Evolutionary conservation across 495 filamentous ascomycete genomes (phyloP).

Genomic region (Extremus antarcticus): DNA sequence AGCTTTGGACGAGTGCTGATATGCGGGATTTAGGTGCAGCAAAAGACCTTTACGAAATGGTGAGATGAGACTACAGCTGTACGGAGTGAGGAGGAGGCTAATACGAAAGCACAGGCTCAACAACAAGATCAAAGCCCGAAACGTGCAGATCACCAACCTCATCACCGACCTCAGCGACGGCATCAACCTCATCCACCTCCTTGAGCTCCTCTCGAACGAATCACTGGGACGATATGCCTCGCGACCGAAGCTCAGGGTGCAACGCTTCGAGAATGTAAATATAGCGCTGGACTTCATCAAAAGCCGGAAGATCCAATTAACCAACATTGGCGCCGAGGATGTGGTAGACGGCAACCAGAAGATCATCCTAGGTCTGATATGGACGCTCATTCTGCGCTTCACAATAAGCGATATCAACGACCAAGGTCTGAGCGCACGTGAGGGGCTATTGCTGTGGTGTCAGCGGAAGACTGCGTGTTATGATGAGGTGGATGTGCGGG

Average conservation of each 20-base stretch:
- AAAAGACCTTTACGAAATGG: conserved; percentile 99
- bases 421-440: conserved; percentile 96
- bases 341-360: conserved; percentile 96
- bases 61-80: conserved; percentile 29
- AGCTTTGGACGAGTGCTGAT: conserved; percentile 1
- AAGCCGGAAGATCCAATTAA: conserved; percentile 84
- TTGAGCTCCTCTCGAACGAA: conserved; percentile 87
- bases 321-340: conserved; percentile 96
- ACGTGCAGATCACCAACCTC: conserved; percentile 68
- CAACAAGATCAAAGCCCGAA: conserved; percentile 71
- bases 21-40: conserved; percentile 47
- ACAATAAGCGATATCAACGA: conserved; percentile 98
- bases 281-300: conserved; percentile 88
- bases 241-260: conserved; percentile 88
- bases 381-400: conserved; percentile 93
- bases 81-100: conserved; percentile 4
- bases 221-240: conserved; percentile 94
- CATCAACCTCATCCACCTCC: conserved; percentile 87
- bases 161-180: conserved; percentile 86
- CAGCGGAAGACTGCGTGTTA: conserved; percentile 98
- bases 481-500: conserved; percentile 84
- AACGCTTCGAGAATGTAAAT: conserved; percentile 98
- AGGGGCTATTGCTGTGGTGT: conserved; percentile 91
- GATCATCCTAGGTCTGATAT: conserved; percentile 92
- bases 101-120: conserved; percentile 58